Base-by-base conservation (phyloP, 768 basidiomycete species). In the Mycena latifolia region DNA sequence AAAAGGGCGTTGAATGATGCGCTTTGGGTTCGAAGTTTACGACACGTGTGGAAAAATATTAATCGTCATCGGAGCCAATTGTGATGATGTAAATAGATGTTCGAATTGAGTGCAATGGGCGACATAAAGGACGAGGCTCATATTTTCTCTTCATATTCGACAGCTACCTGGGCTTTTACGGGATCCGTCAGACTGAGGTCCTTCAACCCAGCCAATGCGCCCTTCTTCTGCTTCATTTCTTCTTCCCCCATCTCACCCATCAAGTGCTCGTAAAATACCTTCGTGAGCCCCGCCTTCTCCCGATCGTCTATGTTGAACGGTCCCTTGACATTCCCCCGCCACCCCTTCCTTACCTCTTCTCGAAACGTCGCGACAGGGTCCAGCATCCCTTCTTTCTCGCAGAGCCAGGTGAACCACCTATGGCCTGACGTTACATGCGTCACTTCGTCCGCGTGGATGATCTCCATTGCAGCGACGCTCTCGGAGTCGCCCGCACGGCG, bases 401-500 rank as follows among this genome's bases (percentile, higher is more conserved):
- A 93, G 7, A 91, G 72, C 89, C 90, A 94, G 11, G 89, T 89
- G 76, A 94, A 93, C 92, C 92, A 94, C 55, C 92, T 81, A 77
- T 93, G 92, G 2, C 93, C 92, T 0, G 90, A 86, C 0, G 92
- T 92, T 35, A 94, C 93, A 73, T 94, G 92, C 43, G 88, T 90
- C 54, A 91, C 91, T 74, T 94, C 93, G 76, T 94, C 93, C 0
- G 86, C 84, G 69, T 94, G 93, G 55, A 94, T 91, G 53, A 92
- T 82, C 71, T 93, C 88, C 76, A 95, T 84, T 29, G 86, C 86
- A 18, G 82, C 76, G 46, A 92, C 90, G 46, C 87, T 92, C 59
- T 91, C 90, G 37, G 63, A 64, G 73, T 93, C 92, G 22, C 89
- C 88, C 15, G 89, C 89, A 39, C 85, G 82, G 7, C 86, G 80